A percentile compares a stretch with the other conserved stretches of the same genome.
These are phyloP conservation scores for Cenococcum geophilum DNA, from an alignment of 495 filamentous ascomycete genomes.

Conservation along the genomic window DNA sequence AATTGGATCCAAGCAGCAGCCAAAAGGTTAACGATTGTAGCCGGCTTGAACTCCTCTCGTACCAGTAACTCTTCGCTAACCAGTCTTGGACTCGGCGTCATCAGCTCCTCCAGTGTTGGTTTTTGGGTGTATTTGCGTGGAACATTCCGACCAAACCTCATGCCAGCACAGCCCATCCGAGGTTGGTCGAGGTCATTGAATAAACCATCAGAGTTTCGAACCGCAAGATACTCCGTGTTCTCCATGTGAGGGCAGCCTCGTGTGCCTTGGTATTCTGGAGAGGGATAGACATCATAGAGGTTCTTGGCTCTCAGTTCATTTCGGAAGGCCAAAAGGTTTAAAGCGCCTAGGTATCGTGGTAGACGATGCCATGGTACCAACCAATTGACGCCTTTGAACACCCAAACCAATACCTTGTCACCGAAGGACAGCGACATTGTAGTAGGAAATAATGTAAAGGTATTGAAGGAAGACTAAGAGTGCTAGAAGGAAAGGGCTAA, in stretches of 20 bases:
- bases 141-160: constrained; percentile 43
- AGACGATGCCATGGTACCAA: constrained; percentile 41
- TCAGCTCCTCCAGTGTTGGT: constrained; percentile 39
- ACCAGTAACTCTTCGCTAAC: constrained; percentile 39
- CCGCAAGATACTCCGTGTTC: constrained; percentile 28
- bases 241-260: constrained; percentile 25
- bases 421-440: constrained; percentile 18
- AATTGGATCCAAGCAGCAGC: constrained; percentile 48
- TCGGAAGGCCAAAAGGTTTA: constrained; percentile 40
- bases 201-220: constrained; percentile 41
- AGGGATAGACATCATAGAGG: constrained; percentile 41
- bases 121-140: constrained; percentile 32
- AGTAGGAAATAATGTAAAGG: constrained; percentile 1
- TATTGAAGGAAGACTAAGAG: too few species aligned
- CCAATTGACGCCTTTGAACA: constrained; percentile 39
- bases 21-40: constrained; percentile 42
- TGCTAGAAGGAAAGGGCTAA: too few species aligned
- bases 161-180: constrained; percentile 42
- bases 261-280: constrained; percentile 33
- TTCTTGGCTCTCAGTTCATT: constrained; percentile 41
- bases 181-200: constrained; percentile 40
- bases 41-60: constrained; percentile 40
- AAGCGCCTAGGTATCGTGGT: constrained; percentile 35
- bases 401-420: constrained; percentile 32
- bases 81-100: constrained; percentile 40